phyloP scores from a whole-genome alignment of 2,329 filamentous ascomycete species.

The Neurospora sp. region DNA sequence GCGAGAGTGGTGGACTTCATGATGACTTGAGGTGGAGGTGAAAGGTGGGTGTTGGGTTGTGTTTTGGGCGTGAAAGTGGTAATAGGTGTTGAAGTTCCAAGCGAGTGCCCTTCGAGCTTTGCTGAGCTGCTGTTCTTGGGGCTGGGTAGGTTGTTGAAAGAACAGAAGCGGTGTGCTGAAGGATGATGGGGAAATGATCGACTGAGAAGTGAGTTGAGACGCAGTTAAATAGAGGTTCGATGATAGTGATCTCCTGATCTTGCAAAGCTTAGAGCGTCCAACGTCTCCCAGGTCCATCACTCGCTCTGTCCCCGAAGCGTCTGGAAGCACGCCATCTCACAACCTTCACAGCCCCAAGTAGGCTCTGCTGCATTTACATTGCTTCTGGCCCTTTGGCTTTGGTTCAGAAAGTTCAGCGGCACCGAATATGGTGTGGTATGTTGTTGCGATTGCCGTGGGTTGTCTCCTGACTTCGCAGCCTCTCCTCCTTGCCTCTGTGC shows the following conservation, averaged over 20 bases:
- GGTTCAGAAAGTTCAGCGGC: background rate
- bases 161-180: background rate
- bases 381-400: background rate
- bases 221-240: background rate
- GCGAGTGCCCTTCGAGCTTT: background rate
- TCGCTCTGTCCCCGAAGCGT: background rate
- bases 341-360: background rate
- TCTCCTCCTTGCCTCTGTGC: background rate
- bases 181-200: background rate
- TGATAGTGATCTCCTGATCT: background rate
- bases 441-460: background rate
- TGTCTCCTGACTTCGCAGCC: background rate
- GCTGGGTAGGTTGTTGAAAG: background rate
- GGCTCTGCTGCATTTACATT: background rate
- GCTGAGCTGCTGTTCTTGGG: background rate
- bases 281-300: background rate
- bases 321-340: background rate
- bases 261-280: background rate
- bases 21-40: background rate
- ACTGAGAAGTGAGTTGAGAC: background rate
- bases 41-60: background rate
- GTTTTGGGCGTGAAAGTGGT: background rate
- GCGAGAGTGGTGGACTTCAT: conserved; percentile 11
- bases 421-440: background rate
- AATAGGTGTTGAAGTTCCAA: background rate